A percentile compares a stretch with the other conserved stretches of the same genome.
Conservation (phyloP, 441 rosid species). For the Syzygium malaccense region DNA sequence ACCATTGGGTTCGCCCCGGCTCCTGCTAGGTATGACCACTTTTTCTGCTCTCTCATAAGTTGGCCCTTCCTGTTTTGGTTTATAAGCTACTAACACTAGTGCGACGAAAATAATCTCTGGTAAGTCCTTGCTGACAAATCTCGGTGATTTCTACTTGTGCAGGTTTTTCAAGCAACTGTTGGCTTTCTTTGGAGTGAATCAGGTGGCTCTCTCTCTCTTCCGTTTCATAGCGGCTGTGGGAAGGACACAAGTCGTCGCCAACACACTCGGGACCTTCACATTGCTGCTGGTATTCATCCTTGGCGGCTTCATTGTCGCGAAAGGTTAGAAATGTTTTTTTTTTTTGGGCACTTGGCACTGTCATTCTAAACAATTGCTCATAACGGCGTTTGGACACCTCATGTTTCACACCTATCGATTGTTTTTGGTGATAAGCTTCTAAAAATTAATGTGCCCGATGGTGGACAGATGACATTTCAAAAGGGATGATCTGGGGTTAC, state of each 20-base stretch:
- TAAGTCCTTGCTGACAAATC: neutral
- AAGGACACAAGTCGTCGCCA: neutral
- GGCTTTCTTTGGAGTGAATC: neutral
- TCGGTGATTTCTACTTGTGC: neutral
- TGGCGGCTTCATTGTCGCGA: neutral
- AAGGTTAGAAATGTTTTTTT: neutral
- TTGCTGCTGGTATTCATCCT: neutral
- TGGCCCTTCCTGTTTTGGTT: neutral
- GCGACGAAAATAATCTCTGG: neutral
- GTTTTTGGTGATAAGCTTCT: neutral
- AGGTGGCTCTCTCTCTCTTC: neutral
- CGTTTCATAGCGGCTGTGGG: neutral
- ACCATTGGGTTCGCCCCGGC: conserved; percentile 68
- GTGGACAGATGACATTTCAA: neutral
- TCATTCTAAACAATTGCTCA: neutral
- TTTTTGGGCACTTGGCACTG: neutral
- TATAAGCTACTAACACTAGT: neutral
- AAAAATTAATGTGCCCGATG: neutral
- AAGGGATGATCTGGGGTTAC: conserved; percentile 15
- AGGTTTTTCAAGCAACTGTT: conserved; percentile 1
- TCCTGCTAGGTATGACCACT: conserved; percentile 33
- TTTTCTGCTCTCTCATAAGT: neutral
- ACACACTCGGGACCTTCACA: neutral
- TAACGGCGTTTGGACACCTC: neutral
- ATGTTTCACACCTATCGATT: neutral